Evolutionary conservation across 2,329 filamentous ascomycete species (phyloP), one percentile per base, ranked within the genome.

Genomic region (Aspergillus tamarii): DNA sequence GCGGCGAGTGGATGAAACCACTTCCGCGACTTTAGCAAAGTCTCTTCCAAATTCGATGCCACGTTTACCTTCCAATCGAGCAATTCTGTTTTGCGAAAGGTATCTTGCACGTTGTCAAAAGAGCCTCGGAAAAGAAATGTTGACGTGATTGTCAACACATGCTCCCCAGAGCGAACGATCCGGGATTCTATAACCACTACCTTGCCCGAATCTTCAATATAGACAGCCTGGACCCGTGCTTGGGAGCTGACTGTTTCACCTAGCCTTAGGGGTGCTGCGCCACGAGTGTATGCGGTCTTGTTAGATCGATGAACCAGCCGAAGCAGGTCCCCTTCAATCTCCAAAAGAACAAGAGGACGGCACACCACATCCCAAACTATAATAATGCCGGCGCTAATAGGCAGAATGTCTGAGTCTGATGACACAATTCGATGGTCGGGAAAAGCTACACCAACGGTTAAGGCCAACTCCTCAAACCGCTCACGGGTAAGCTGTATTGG

Each of bases 401-500:
- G 66, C 34, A 69, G 12, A 1, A 62, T 32, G 21, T 57, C 59
- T 9, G 65, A 61, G 8, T 46, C 57, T 2, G 59, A 28, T 14
- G 46, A 45, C n/a, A 65, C 57, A 2, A 61, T 54, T 8, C 65
- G 59, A 28, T 63, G 11, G 45, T 67, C 64, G 6, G 43, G 43
- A 23, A 68, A 68, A 0, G 66, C 65, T 8, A 59, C 46, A 23
- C 65, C 66, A 12, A 61, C 54, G 9, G 57, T 61, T 19, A 32
- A 39, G 12, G 39, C 50, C 28, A 61, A 92, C 91, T 1, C 34
- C 88, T 91, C 84, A 91, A 96, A 73, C 93, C 93, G 73, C 52
- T 72, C 52, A 6, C 56, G 39, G 7, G 65, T 67, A 14, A 71
- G 57, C 1, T 41, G 61, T 59, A 67, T 55, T 21, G 67, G 45